Conservation (phyloP, 2,329 filamentous ascomycete genomes). For the Ceratocystis diversiconidia region DNA sequence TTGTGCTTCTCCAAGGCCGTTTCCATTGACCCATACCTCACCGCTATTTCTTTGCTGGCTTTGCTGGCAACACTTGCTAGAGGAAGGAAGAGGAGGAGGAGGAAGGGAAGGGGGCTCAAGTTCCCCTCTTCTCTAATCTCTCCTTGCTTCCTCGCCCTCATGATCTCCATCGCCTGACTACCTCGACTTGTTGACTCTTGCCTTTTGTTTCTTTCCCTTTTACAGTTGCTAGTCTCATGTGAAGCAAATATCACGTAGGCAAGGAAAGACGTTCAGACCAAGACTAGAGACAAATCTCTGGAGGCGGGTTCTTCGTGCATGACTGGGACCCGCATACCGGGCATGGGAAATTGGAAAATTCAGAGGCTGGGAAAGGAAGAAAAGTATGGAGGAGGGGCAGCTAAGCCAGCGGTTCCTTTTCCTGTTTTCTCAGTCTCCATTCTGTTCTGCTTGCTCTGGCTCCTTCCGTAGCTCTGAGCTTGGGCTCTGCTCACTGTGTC, state of each 20-base stretch:
- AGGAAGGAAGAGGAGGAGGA: too few species aligned
- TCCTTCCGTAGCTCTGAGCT: not conserved
- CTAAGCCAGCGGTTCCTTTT: not conserved
- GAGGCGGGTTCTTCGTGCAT: not conserved
- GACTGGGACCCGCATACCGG: not conserved
- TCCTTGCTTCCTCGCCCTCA: not conserved
- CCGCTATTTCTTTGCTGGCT: not conserved
- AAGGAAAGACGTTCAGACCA: not conserved
- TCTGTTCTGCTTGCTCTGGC: not conserved
- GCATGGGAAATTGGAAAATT: not conserved
- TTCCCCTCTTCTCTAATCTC: not conserved
- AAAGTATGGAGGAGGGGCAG: not conserved
- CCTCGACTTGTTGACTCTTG: too few species aligned
- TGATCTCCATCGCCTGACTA: not conserved
- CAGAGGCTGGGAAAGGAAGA: slow-evolving; percentile 6
- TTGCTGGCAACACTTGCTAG: not conserved
- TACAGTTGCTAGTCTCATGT: not conserved
- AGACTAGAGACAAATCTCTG: not conserved
- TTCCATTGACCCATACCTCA: not conserved
- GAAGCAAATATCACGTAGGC: not conserved
- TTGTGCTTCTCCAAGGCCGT: not conserved
- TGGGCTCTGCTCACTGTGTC: not conserved
- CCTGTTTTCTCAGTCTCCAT: slow-evolving; percentile 5
- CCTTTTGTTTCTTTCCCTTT: not conserved
- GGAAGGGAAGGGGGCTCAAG: not conserved